A percentile compares a stretch with the other conserved stretches of the same genome.
Conservation (phyloP, 768 basidiomycete genomes). For the Trichaptum fuscoviolaceum region DNA sequence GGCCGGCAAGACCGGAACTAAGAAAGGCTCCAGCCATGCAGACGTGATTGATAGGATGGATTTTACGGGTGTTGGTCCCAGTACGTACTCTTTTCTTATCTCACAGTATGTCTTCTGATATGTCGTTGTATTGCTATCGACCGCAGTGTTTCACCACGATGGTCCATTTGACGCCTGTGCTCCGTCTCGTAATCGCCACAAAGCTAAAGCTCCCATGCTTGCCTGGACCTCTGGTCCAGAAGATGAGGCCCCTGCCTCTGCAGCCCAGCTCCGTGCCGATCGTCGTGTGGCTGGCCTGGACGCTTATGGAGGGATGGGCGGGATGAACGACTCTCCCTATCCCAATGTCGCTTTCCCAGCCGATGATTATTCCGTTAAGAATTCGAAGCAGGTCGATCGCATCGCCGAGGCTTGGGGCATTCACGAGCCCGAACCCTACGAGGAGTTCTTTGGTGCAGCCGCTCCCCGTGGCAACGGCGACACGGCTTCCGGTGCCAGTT, state of each 20-base stretch:
- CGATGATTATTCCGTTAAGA: constrained; percentile 49
- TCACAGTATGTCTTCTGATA: constrained; percentile 6
- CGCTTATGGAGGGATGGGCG: constrained; percentile 3
- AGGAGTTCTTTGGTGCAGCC: constrained; percentile 84
- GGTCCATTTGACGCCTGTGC: constrained; percentile 91
- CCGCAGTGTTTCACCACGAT: constrained; percentile 84
- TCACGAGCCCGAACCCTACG: constrained; percentile 86
- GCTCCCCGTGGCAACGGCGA: constrained; percentile 46
- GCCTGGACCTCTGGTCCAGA: constrained; percentile 52
- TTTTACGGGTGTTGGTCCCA: constrained; percentile 77
- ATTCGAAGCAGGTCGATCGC: constrained; percentile 84
- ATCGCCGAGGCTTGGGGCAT: constrained; percentile 93
- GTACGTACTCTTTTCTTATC: constrained; percentile 40
- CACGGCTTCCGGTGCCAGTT: constrained; percentile 49
- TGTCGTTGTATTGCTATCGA: constrained; percentile 13
- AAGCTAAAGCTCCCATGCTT: constrained; percentile 75
- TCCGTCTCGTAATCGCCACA: constrained; percentile 80
- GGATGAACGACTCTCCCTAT: constrained; percentile 40
- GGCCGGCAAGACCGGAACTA: constrained; percentile 45
- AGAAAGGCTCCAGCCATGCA: constrained; percentile 78
- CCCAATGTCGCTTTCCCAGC: constrained; percentile 41
- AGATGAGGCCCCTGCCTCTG: constrained; percentile 30
- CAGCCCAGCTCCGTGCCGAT: constrained; percentile 34
- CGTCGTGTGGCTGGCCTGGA: constrained; percentile 16
- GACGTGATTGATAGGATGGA: constrained; percentile 90